A percentile compares a stretch with the other conserved stretches of the same genome.
Conservation (phyloP, 179 eudicot genomes). For the Spinacia oleracea region DNA sequence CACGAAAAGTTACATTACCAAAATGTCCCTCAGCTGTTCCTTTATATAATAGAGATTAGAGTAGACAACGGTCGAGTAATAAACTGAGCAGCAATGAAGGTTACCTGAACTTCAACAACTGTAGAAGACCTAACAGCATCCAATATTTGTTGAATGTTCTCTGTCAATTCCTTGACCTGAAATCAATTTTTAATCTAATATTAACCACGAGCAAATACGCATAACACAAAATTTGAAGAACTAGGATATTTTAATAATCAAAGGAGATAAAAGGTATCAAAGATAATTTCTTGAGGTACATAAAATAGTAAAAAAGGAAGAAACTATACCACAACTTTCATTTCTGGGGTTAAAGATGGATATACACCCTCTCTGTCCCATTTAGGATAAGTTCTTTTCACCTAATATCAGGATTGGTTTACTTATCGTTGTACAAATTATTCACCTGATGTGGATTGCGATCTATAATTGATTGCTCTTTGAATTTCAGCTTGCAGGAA, state of each 20-base stretch:
- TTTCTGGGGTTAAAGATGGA: background rate
- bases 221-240: background rate
- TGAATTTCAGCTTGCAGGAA: too few relatives aligned
- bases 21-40: too few relatives aligned
- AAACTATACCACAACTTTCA: background rate
- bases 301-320: background rate
- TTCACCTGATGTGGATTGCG: too few relatives aligned
- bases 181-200: background rate
- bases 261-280: background rate
- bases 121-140: constrained; percentile 59
- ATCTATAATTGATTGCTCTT: too few relatives aligned
- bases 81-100: background rate
- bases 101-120: constrained; percentile 79
- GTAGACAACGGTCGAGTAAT: background rate
- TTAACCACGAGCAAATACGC: background rate
- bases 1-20: too few relatives aligned
- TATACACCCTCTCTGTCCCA: too few relatives aligned
- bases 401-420: too few relatives aligned
- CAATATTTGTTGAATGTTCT: constrained; percentile 56
- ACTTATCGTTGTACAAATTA: too few relatives aligned
- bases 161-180: constrained; percentile 66
- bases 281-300: background rate
- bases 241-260: background rate
- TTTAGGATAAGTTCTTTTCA: too few relatives aligned
- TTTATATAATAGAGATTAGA: too few relatives aligned